Evolutionary conservation across 1,284 basidiomycete species (phyloP).

Genomic region (Sparassis latifolia): DNA sequence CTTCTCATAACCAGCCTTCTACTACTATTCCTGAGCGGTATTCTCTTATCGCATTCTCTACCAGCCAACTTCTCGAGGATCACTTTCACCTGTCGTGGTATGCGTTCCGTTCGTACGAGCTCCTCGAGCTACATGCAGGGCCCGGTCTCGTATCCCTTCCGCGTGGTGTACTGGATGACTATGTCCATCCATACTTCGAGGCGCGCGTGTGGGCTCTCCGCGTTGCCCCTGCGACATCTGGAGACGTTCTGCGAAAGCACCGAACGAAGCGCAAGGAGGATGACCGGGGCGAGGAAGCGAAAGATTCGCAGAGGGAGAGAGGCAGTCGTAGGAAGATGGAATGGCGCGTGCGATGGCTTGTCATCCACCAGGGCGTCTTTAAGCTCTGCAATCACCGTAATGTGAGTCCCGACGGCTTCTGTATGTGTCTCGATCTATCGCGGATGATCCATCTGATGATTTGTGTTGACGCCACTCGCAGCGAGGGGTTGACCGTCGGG

Average conservation of each 20-base stretch:
- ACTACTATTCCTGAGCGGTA: constrained; percentile 23
- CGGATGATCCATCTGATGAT: no score
- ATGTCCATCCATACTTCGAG: constrained; percentile 65
- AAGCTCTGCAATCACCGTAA: constrained; percentile 46
- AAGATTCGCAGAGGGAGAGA: constrained; percentile 9
- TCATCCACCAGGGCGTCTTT: constrained; percentile 51
- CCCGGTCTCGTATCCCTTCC: constrained; percentile 33
- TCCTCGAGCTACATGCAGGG: constrained; percentile 53
- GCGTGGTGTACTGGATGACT: constrained; percentile 36
- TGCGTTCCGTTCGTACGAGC: constrained; percentile 47
- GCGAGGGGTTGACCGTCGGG: no score
- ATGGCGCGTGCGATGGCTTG: constrained; percentile 60
- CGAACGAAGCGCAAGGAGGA: constrained; percentile 1
- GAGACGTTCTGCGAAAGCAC: not conserved
- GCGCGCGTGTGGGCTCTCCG: constrained; percentile 46
- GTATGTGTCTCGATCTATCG: not conserved
- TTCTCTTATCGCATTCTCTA: constrained; percentile 55
- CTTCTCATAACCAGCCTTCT: not conserved
- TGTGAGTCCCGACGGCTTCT: constrained; percentile 28
- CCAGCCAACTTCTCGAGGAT: constrained; percentile 62
- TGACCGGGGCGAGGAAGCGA: constrained; percentile 10
- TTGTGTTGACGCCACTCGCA: no score
- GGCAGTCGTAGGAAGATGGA: constrained; percentile 32
- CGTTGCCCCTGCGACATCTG: not conserved
- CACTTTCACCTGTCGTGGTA: constrained; percentile 53